Percentiles rank a stretch among this genome's conserved stretches.
These are phyloP conservation scores for Candida michaelii DNA, from an alignment of 805 yeast species.

Conservation along the genomic window DNA sequence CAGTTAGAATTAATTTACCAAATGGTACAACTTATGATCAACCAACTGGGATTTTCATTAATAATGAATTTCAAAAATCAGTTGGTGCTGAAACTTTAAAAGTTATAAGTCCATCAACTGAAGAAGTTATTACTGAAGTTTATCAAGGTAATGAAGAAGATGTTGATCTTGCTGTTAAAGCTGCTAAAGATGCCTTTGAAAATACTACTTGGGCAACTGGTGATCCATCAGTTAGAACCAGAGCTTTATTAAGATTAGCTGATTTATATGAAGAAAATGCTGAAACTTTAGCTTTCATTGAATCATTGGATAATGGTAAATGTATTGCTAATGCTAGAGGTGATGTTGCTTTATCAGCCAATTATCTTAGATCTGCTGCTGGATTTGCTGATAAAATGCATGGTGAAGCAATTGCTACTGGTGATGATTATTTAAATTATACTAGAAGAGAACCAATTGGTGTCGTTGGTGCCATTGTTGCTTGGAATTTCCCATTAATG, in stretches of 20 bases:
- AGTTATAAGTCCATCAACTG: conserved; percentile 68
- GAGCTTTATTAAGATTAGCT: conserved; percentile 67
- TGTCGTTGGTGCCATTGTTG: conserved; percentile 93
- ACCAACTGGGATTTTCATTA: conserved; percentile 88
- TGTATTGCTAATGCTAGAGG: conserved; percentile 67
- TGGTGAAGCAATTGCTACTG: conserved; percentile 77
- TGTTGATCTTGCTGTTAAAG: conserved; percentile 80
- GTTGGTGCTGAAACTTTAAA: conserved; percentile 57
- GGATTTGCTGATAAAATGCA: conserved; percentile 89
- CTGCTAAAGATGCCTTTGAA: conserved; percentile 74
- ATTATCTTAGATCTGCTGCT: conserved; percentile 78
- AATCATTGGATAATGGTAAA: conserved; percentile 89
- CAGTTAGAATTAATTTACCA: conserved; percentile 57
- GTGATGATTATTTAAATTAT: conserved; percentile 68
- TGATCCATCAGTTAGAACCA: conserved; percentile 69
- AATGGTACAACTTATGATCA: conserved; percentile 71
- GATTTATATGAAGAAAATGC: conserved; percentile 71
- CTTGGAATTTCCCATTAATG: conserved; percentile 95
- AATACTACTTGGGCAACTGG: conserved; percentile 63
- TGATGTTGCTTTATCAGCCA: conserved; percentile 69
- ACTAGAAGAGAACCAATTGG: conserved; percentile 90
- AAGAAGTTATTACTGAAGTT: conserved; percentile 64
- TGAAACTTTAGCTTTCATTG: conserved; percentile 75
- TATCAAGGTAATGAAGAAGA: conserved; percentile 79
- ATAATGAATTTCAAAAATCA: conserved; percentile 73